A percentile compares a stretch with the other conserved stretches of the same genome.
Conservation (phyloP, 768 basidiomycete species). For the Podaxis pistillaris region DNA sequence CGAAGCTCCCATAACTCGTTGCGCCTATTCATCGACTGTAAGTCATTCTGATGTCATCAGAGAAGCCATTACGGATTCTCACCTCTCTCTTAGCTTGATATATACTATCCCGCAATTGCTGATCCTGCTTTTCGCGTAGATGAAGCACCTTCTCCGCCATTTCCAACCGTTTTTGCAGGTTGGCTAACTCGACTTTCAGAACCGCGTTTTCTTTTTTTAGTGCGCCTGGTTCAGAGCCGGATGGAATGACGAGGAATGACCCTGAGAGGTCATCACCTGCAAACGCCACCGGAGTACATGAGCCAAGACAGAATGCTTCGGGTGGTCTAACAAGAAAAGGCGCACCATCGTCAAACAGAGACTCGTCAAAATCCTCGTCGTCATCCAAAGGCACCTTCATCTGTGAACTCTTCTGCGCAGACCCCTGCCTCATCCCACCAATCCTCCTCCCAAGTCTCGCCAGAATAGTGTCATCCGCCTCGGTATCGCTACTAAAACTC, state of each 20-base stretch:
- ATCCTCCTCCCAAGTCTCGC: constrained; percentile 54
- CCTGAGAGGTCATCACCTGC: constrained; percentile 71
- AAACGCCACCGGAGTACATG: not conserved
- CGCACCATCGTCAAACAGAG: constrained; percentile 62
- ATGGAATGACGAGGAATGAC: constrained; percentile 76
- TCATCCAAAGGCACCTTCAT: constrained; percentile 20
- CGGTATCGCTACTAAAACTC: constrained; percentile 65
- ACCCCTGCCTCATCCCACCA: constrained; percentile 12
- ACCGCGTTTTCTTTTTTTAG: constrained; percentile 67
- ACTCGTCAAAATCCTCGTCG: constrained; percentile 59
- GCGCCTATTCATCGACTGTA: constrained; percentile 49
- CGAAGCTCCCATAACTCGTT: constrained; percentile 75
- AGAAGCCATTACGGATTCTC: constrained; percentile 7
- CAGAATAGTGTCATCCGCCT: constrained; percentile 62
- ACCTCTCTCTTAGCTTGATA: constrained; percentile 68
- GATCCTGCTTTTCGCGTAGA: constrained; percentile 74
- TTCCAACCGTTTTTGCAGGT: constrained; percentile 55
- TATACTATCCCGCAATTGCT: constrained; percentile 78
- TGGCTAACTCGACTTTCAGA: constrained; percentile 60
- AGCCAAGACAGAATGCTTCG: not conserved
- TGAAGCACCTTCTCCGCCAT: constrained; percentile 63
- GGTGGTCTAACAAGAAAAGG: not conserved
- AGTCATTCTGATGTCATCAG: not conserved
- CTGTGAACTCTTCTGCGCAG: constrained; percentile 13
- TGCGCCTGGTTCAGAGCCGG: constrained; percentile 48